Conservation (phyloP, 495 filamentous ascomycete genomes). For the Platismatia glauca region DNA sequence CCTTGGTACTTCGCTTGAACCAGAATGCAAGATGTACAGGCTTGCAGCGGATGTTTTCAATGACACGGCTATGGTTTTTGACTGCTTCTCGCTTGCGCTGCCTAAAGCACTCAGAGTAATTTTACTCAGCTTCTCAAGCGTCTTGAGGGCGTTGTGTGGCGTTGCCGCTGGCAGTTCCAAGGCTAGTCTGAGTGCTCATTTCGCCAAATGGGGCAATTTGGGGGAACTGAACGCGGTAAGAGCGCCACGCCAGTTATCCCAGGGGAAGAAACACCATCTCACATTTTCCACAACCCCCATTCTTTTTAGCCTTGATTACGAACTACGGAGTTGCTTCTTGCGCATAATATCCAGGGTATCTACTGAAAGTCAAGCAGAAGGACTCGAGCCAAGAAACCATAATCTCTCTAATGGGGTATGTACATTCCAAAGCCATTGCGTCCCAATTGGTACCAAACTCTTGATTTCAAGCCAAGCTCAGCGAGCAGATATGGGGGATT, state of each 20-base stretch:
- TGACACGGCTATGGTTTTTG: conserved; percentile 80
- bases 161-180: conserved; percentile 86
- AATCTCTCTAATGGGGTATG: conserved; percentile 66
- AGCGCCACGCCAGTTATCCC: neutral
- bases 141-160: conserved; percentile 75
- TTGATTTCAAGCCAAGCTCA: neutral
- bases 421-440: neutral
- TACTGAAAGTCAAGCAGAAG: conserved; percentile 43
- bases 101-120: conserved; percentile 57
- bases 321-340: neutral
- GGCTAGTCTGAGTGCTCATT: conserved; percentile 85
- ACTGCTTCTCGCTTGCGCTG: conserved; percentile 75
- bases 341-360: neutral
- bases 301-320: neutral
- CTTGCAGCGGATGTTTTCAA: conserved; percentile 89
- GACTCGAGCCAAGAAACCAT: conserved; percentile 95
- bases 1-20: conserved; percentile 78
- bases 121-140: conserved; percentile 64
- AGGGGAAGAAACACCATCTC: neutral
- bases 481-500: neutral
- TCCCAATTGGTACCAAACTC: neutral
- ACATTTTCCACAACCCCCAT: neutral
- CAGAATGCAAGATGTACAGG: conserved; percentile 90
- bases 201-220: conserved; percentile 78
- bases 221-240: conserved; percentile 84